Conservation (phyloP, 1,284 basidiomycete genomes). For the Trichosporon sp. region DNA sequence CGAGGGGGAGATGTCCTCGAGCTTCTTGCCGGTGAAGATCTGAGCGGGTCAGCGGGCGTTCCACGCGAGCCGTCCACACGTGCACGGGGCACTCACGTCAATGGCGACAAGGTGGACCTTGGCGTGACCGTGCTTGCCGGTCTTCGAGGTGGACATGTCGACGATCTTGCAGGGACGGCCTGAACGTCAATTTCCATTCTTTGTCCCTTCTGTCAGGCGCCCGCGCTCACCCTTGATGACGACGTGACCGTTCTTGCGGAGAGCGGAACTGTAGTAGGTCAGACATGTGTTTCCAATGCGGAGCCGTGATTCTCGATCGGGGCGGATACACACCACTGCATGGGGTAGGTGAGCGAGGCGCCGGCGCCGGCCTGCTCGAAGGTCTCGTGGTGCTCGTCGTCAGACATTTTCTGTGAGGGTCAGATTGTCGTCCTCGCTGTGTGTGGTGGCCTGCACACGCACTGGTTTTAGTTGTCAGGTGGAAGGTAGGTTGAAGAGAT, state of each 20-base stretch:
- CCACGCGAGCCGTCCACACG: not conserved
- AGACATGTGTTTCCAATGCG: constrained; percentile 33
- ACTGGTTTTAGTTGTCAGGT: constrained; percentile 27
- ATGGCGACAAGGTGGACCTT: constrained; percentile 97
- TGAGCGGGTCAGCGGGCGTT: constrained; percentile 50
- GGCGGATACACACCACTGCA: constrained; percentile 17
- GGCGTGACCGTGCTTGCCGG: constrained; percentile 92
- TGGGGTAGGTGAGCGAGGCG: constrained; percentile 76
- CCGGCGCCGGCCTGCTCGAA: constrained; percentile 74
- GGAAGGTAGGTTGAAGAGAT: constrained; percentile 27
- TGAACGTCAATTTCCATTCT: constrained; percentile 20
- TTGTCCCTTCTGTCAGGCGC: not conserved
- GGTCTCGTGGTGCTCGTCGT: constrained; percentile 85
- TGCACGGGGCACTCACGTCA: constrained; percentile 68
- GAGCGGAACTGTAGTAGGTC: constrained; percentile 92
- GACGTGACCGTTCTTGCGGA: constrained; percentile 88
- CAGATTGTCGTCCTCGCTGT: not conserved
- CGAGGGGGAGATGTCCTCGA: constrained; percentile 98
- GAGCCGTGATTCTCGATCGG: not conserved
- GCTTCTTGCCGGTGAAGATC: constrained; percentile 96
- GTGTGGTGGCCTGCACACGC: constrained; percentile 14
- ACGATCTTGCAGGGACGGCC: constrained; percentile 98
- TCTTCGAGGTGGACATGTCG: constrained; percentile 98
- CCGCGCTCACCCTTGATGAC: constrained; percentile 74
- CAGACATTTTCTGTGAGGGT: constrained; percentile 65